phyloP scores from a whole-genome alignment of 1,139 yeast species.

The Geotrichum histeridarum region DNA sequence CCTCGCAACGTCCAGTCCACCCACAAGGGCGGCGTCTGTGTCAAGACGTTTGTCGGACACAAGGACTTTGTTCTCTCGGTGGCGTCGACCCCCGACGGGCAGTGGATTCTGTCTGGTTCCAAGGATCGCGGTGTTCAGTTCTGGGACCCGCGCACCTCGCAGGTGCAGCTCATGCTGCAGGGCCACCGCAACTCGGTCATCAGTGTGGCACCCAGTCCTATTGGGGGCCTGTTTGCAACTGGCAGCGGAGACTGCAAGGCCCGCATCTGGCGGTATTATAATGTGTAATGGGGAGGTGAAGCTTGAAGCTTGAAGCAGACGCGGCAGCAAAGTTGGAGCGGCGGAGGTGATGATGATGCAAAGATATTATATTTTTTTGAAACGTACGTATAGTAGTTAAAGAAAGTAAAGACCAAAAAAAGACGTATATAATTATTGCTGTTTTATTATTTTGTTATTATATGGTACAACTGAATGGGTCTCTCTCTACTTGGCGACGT shows the following conservation, averaged over 20 bases:
- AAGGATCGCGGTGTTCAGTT: slow-evolving; percentile 96
- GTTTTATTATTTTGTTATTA: too few species aligned
- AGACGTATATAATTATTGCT: too few species aligned
- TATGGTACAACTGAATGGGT: neutral
- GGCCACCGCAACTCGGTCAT: slow-evolving; percentile 97
- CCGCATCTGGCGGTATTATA: slow-evolving; percentile 73
- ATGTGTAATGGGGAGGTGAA: neutral
- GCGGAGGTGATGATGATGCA: too few species aligned
- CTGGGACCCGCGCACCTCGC: slow-evolving; percentile 93
- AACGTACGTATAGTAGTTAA: too few species aligned
- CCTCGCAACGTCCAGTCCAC: slow-evolving; percentile 42
- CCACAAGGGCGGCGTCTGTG: slow-evolving; percentile 54
- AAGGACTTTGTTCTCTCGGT: slow-evolving; percentile 93
- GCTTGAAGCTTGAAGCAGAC: too few species aligned
- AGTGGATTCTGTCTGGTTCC: slow-evolving; percentile 88
- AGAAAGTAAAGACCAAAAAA: too few species aligned
- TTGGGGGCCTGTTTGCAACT: slow-evolving; percentile 84
- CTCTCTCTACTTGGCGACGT: slow-evolving; percentile 1
- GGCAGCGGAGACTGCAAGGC: slow-evolving; percentile 98
- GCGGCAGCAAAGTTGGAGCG: too few species aligned
- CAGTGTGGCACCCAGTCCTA: slow-evolving; percentile 83
- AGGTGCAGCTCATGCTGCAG: slow-evolving; percentile 90
- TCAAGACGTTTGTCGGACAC: slow-evolving; percentile 91
- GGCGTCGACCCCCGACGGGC: slow-evolving; percentile 90
- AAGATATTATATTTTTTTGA: neutral